Evolutionary conservation across 2,329 filamentous ascomycete species (phyloP).

Genomic region (Thelonectria olida): DNA sequence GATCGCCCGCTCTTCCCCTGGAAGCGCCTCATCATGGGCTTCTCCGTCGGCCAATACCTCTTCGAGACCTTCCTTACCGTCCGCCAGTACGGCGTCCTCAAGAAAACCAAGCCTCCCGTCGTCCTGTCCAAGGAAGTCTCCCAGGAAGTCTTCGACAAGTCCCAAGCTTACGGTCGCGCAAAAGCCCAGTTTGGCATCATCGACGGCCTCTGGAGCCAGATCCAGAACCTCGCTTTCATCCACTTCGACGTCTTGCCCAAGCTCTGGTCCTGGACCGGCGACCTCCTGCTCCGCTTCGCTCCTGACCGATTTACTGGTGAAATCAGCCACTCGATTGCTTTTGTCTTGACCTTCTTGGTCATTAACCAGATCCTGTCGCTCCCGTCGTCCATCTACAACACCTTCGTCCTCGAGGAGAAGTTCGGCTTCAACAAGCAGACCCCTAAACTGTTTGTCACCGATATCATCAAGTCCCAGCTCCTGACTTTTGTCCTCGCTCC

Average conservation of each 20-base stretch:
- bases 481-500: conserved; percentile 82
- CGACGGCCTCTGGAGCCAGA: conserved; percentile 82
- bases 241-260: conserved; percentile 91
- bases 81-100: conserved; percentile 88
- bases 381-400: conserved; percentile 88
- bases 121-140: conserved; percentile 90
- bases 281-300: conserved; percentile 76
- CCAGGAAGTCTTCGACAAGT: conserved; percentile 92
- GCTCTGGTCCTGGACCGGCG: conserved; percentile 85
- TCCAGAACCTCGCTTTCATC: conserved; percentile 90
- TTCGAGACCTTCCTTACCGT: conserved; percentile 90
- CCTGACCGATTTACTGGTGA: conserved; percentile 86
- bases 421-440: conserved; percentile 99
- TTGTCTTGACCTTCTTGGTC: conserved; percentile 87
- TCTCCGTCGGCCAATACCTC: conserved; percentile 89
- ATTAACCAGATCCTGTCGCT: conserved; percentile 82
- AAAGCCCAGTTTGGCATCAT: conserved; percentile 91
- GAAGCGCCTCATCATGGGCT: conserved; percentile 96
- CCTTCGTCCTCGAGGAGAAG: conserved; percentile 94
- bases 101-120: conserved; percentile 82
- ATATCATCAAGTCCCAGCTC: conserved; percentile 90
- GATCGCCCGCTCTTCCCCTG: conserved; percentile 95
- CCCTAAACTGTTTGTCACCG: conserved; percentile 83
- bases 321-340: conserved; percentile 92
- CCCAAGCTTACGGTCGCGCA: conserved; percentile 93